Conservation (phyloP, 495 filamentous ascomycete species). For the Xylaria intraflava region DNA sequence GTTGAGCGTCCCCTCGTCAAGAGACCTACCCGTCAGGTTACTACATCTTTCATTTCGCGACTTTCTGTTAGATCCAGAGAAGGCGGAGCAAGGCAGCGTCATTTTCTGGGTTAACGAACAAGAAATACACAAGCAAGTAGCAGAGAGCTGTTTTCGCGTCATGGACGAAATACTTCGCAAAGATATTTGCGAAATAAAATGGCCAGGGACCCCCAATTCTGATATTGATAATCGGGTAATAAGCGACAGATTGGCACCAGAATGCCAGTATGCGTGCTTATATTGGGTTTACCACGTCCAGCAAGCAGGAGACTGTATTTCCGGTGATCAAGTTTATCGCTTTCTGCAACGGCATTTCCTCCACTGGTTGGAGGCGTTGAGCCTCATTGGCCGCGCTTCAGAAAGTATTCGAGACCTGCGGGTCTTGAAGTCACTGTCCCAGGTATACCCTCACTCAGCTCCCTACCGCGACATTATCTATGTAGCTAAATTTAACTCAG, state of each 20-base stretch:
- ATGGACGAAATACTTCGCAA: slow-evolving; percentile 24
- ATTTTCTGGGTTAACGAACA: slow-evolving; percentile 27
- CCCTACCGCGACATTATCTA: slow-evolving; percentile 1
- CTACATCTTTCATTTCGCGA: slow-evolving; percentile 26
- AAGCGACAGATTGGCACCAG: slow-evolving; percentile 20
- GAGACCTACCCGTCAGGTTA: slow-evolving; percentile 12
- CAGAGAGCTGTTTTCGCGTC: slow-evolving; percentile 22
- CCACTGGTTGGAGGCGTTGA: slow-evolving; percentile 40
- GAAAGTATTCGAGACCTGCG: slow-evolving; percentile 21
- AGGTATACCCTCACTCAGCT: slow-evolving; percentile 12
- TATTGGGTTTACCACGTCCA: slow-evolving; percentile 45
- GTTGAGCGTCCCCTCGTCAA: slow-evolving; percentile 15
- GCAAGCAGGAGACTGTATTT: slow-evolving; percentile 17
- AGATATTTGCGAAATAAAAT: slow-evolving; percentile 35
- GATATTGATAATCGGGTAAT: slow-evolving; percentile 21
- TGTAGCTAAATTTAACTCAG: background rate
- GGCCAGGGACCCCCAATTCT: slow-evolving; percentile 15
- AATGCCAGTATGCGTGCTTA: slow-evolving; percentile 36
- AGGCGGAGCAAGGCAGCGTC: background rate
- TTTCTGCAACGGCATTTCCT: slow-evolving; percentile 42
- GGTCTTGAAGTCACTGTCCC: slow-evolving; percentile 10
- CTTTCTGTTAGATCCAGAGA: slow-evolving; percentile 21
- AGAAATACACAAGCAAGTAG: slow-evolving; percentile 10
- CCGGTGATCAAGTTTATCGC: slow-evolving; percentile 19
- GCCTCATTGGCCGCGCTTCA: slow-evolving; percentile 26